Evolutionary conservation across 129 eudicot species (phyloP), one percentile per base, ranked within the genome.

Genomic region (Calendula officinalis): DNA sequence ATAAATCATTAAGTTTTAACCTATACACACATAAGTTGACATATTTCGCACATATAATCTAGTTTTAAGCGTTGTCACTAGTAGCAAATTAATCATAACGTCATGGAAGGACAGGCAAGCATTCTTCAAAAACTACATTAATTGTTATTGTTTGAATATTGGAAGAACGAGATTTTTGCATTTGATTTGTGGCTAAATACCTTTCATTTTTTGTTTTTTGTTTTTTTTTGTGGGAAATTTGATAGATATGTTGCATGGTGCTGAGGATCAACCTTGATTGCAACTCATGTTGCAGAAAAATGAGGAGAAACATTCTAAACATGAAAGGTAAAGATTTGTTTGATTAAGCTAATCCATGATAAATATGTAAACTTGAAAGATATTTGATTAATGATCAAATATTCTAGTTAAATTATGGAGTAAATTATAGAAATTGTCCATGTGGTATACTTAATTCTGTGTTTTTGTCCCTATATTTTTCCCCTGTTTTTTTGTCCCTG

Each of bases 191-290:
- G 6, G 6, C 34, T 48, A 11, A 55, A 17, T 8, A 12, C 17
- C 7, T 35, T 12, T 41, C 10, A 5, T n/a, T 47, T 2, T 49
- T 43, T 17, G 6, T 59, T 41, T 42, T 6, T 2, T 36, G 6
- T 1, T 11, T 46, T 12, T 64, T 17, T 4, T 57, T 6, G 44
- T 3, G 44, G n/a, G 4, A 65, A 60, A 22, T 65, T 13, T 36
- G 45, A 8, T 81, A 85, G 90, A 69, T 77, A 43, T 71, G 70
- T 72, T 80, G 95, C 77, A 91, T 91, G 97, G 90, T 84, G 53
- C 80, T 91, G 89, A 80, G 95, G 94, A 64, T 91, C 16, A 82
- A 77, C 38, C 74, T 87, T 41, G 97, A 91, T 67, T 91, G 97
- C 81, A 82, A 82, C 67, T 77, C 87, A 3, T 91, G 97, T 66